Evolutionary conservation across 345 rosid species (phyloP), one percentile per base, ranked within the genome.

Genomic region (Boechera stricta): DNA sequence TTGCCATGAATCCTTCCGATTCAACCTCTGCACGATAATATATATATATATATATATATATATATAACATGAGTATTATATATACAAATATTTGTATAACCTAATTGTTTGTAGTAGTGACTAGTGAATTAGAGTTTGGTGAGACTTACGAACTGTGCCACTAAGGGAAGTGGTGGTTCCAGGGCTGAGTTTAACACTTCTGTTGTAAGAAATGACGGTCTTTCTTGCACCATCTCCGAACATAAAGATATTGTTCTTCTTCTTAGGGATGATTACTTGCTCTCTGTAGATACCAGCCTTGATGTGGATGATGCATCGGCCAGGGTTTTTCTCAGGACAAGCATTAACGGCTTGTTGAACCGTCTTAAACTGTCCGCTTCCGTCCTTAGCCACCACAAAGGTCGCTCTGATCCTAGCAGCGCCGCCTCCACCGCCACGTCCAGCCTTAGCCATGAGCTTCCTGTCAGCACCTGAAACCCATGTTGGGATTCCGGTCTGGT

Each of bases 361-460:
- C 10, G 85, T 78, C 80, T 65, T 91, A 78, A 81, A 87, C 21
- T 86, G 82, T 45, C 96, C 96, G 64, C 91, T 90, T 15, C 94
- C 97, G 67, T 93, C 98, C 66, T 87, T 64, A 33, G 96, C 97
- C 69, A 91, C 98, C 7, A 90, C 88, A 4, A 67, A 87, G 57
- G 81, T 81, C 0, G 95, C 91, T 35, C 3, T 81, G 58, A 77
- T 69, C 36, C 70, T 69, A n/a, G 42, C 61, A 74, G 38, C 82
- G 3, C 24, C 80, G 5, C 65, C 78, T 3, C 51, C 0, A 28
- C 31, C 29, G 11, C 82, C 78, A 62, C 82, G 82, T 55, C 67
- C 75, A 42, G 67, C 71, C 1, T 36, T 26, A 26, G 82, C 87
- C 87, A 88, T 53, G 38, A 91, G 88, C 74, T 82, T 88, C 54